These are phyloP conservation scores for Botrytis sinoallii DNA, from an alignment of 2,329 filamentous ascomycete genomes.

Conservation along the genomic window DNA sequence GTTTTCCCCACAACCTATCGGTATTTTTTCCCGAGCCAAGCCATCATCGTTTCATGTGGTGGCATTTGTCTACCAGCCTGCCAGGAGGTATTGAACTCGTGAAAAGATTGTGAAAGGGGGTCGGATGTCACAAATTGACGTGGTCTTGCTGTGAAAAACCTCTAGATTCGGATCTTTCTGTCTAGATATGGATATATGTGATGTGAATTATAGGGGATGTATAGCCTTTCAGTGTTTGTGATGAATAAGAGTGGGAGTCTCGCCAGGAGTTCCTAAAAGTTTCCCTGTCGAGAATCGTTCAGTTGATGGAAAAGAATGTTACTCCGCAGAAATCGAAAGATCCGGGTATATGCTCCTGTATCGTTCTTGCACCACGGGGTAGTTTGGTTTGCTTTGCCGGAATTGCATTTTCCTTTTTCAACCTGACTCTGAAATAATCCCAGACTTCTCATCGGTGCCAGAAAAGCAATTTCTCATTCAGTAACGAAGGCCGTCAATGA, in stretches of 20 bases:
- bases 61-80: neutral
- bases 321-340: slow-evolving; percentile 3
- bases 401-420: slow-evolving; percentile 3
- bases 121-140: neutral
- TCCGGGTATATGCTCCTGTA: slow-evolving; percentile 1
- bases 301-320: neutral
- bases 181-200: neutral
- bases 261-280: neutral
- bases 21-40: neutral
- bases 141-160: neutral
- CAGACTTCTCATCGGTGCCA: neutral
- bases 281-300: neutral
- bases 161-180: neutral
- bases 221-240: neutral
- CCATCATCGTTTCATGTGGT: slow-evolving; percentile 11
- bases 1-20: neutral
- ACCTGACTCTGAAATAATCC: neutral
- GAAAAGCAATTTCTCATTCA: neutral
- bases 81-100: neutral
- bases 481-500: slow-evolving; percentile 15
- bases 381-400: neutral
- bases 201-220: neutral
- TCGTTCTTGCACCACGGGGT: neutral
- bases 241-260: slow-evolving; percentile 2
- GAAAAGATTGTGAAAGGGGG: neutral